phyloP scores from a whole-genome alignment of 2,329 filamentous ascomycete species.

The Arthrinium phaeospermum region DNA sequence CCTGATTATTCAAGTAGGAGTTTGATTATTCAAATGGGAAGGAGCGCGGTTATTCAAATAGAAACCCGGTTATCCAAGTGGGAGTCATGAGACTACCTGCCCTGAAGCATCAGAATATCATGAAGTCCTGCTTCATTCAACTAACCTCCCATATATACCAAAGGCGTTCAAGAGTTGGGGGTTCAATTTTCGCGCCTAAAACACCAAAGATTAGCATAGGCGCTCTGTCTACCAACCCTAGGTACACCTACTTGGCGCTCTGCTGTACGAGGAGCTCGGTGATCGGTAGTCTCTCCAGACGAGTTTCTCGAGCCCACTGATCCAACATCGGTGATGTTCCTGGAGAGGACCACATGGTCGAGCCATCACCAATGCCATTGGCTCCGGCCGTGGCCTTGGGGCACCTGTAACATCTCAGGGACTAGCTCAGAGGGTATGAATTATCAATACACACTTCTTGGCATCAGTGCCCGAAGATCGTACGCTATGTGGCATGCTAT shows the following conservation, averaged over 20 bases:
- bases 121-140: background rate
- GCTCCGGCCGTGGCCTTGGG: background rate
- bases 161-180: background rate
- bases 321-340: slow-evolving; percentile 20
- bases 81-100: background rate
- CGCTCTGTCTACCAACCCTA: background rate
- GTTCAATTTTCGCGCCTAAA: background rate
- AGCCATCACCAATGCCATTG: background rate
- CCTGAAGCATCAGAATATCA: background rate
- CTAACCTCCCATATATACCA: background rate
- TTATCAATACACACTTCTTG: slow-evolving; percentile 15
- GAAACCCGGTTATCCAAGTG: background rate
- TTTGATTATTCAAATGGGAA: background rate
- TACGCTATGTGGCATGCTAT: slow-evolving; percentile 4
- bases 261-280: slow-evolving; percentile 21
- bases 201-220: background rate
- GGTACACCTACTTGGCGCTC: slow-evolving; percentile 3
- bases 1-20: too few species aligned
- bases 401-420: background rate
- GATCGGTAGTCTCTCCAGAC: slow-evolving; percentile 19
- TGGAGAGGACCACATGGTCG: background rate
- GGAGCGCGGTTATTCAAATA: background rate
- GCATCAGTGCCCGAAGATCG: background rate
- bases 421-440: background rate
- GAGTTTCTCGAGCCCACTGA: slow-evolving; percentile 16